phyloP scores from a whole-genome alignment of 148 eudicot genomes.

The Nepenthes mirabilis region DNA sequence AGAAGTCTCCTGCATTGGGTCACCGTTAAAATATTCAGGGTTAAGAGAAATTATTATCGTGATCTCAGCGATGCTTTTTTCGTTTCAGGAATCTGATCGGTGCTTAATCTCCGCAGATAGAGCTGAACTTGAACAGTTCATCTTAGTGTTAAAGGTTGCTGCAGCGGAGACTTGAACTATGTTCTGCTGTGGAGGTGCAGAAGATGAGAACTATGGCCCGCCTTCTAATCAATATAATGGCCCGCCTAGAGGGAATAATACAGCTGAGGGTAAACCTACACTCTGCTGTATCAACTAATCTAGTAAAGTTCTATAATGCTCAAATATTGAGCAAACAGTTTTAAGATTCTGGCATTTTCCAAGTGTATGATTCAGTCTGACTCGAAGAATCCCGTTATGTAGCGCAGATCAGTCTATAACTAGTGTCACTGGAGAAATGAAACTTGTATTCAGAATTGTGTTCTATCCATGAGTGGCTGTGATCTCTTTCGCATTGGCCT shows the following conservation, averaged over 20 bases:
- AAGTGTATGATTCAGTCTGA: no score
- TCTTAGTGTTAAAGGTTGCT: conserved; percentile 4
- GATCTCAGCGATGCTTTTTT: no score
- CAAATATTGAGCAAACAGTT: background rate
- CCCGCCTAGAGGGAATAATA: conserved; percentile 48
- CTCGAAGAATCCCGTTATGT: no score
- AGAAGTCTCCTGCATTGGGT: no score
- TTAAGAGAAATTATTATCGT: no score
- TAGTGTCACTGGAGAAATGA: no score
- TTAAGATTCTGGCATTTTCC: background rate
- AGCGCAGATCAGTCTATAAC: no score
- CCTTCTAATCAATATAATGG: conserved; percentile 49
- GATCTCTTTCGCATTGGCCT: no score
- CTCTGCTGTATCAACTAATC: background rate
- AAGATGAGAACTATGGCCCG: conserved; percentile 53
- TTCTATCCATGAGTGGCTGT: no score
- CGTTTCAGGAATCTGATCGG: conserved; percentile 11
- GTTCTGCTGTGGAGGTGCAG: conserved; percentile 78
- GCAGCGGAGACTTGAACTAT: conserved; percentile 31
- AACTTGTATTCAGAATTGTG: no score
- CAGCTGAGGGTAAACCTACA: conserved; percentile 28
- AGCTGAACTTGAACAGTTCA: background rate
- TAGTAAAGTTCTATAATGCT: background rate
- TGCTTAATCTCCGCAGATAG: no score
- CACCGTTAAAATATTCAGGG: no score